These are phyloP conservation scores for Trichoderma aggressivum DNA, from an alignment of 2,329 filamentous ascomycete genomes.

Conservation along the genomic window DNA sequence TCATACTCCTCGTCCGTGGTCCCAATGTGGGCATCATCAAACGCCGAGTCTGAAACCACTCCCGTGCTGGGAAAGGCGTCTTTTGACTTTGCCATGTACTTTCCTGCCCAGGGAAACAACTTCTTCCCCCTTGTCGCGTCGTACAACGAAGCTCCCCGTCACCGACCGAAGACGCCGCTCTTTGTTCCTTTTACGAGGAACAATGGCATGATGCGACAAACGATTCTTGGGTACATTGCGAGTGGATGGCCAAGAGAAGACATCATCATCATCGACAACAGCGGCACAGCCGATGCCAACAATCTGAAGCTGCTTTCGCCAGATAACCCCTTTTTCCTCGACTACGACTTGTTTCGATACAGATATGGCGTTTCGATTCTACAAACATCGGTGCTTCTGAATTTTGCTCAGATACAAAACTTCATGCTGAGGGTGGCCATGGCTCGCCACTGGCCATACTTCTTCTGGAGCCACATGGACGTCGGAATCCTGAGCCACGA, in stretches of 20 bases:
- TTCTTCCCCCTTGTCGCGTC: conserved; percentile 14
- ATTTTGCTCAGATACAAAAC: conserved; percentile 13
- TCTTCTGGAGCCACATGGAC: conserved; percentile 17
- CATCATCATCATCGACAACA: conserved; percentile 15
- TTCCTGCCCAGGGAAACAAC: conserved; percentile 10
- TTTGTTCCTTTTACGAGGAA: conserved; percentile 15
- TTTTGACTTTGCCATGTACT: conserved; percentile 7
- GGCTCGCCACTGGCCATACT: conserved; percentile 10
- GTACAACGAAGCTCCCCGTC: conserved; percentile 15
- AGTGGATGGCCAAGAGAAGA: conserved; percentile 15
- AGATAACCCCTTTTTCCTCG: conserved; percentile 12
- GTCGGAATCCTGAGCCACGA: conserved; percentile 9
- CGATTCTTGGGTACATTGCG: conserved; percentile 6
- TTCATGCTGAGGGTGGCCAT: conserved; percentile 1
- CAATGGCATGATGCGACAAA: conserved; percentile 13
- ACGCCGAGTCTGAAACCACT: neutral
- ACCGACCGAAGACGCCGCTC: conserved; percentile 13
- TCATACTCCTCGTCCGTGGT: neutral
- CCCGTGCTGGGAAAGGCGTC: neutral
- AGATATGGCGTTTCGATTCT: conserved; percentile 18
- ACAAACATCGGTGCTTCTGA: conserved; percentile 9
- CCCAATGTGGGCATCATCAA: neutral
- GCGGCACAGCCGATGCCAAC: conserved; percentile 12
- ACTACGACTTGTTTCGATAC: conserved; percentile 11
- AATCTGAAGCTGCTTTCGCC: neutral